Conservation (phyloP, 2,329 filamentous ascomycete genomes). For the Knoxdaviesia proteae region DNA sequence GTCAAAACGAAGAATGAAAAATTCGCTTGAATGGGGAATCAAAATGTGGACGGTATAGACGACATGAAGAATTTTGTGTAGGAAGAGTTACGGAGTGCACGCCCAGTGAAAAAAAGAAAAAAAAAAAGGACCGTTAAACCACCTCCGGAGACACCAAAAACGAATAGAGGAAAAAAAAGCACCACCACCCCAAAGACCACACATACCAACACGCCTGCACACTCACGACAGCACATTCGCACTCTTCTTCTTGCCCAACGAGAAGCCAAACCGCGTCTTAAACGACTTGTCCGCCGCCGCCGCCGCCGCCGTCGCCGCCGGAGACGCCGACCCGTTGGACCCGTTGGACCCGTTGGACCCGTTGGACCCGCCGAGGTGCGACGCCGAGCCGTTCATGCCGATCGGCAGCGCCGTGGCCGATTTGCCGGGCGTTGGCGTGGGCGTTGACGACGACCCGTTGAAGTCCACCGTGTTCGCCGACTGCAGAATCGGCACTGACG, state of each 20-base stretch:
- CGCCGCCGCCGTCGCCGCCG: conserved; percentile 1
- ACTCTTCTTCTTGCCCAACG: conserved; percentile 44
- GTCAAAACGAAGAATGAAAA: too few relatives aligned
- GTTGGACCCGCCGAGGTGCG: too few relatives aligned
- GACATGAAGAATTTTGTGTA: too few relatives aligned
- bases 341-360: too few relatives aligned
- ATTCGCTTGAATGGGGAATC: too few relatives aligned
- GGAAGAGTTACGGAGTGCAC: too few relatives aligned
- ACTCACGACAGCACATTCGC: conserved; percentile 14
- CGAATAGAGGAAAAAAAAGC: background rate
- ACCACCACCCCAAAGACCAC: background rate
- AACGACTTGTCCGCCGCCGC: conserved; percentile 6
- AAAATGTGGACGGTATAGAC: too few relatives aligned
- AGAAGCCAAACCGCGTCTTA: conserved; percentile 38
- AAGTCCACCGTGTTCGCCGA: background rate
- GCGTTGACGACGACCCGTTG: background rate
- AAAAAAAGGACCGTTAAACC: background rate
- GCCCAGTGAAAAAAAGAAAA: background rate
- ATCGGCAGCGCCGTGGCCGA: background rate
- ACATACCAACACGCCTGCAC: conserved; percentile 4
- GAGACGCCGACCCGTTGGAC: conserved; percentile 2
- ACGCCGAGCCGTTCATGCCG: background rate
- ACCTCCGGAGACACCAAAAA: background rate
- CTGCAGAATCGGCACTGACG: background rate
- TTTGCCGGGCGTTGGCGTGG: background rate